These are phyloP conservation scores for Saccharomycopsis guyanensis DNA, from an alignment of 805 yeast species.

Conservation along the genomic window DNA sequence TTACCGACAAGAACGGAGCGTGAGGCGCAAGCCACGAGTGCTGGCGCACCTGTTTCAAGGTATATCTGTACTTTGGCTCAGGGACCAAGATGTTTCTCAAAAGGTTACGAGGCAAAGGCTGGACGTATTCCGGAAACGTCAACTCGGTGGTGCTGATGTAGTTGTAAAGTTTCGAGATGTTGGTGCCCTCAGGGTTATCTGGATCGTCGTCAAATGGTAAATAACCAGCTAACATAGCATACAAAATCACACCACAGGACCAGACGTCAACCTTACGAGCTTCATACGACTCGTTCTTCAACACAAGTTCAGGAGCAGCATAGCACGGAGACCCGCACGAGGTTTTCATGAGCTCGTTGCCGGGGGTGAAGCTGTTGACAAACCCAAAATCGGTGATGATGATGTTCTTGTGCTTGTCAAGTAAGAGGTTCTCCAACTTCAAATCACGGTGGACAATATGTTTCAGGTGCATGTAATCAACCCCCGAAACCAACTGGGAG, in stretches of 20 bases:
- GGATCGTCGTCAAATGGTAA: conserved; percentile 97
- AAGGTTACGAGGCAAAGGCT: conserved; percentile 85
- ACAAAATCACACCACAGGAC: conserved; percentile 93
- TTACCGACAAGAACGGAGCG: conserved; percentile 69
- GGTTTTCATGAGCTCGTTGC: conserved; percentile 80
- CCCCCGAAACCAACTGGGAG: conserved; percentile 92
- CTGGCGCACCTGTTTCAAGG: conserved; percentile 58
- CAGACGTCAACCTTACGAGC: conserved; percentile 94
- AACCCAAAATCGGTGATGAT: conserved; percentile 91
- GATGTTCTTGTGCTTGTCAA: conserved; percentile 82
- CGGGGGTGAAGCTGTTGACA: conserved; percentile 66
- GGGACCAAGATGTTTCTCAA: conserved; percentile 77
- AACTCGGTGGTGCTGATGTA: conserved; percentile 87
- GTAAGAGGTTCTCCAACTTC: conserved; percentile 71
- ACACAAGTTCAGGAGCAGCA: conserved; percentile 94
- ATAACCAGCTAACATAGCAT: conserved; percentile 96
- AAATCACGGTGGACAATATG: conserved; percentile 78
- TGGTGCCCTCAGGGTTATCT: conserved; percentile 91
- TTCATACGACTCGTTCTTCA: conserved; percentile 73
- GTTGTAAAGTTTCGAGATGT: conserved; percentile 81
- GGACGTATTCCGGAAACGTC: conserved; percentile 91
- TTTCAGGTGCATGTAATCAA: conserved; percentile 77
- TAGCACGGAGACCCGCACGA: conserved; percentile 97
- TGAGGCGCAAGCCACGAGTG: conserved; percentile 91
- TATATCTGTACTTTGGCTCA: conserved; percentile 72